These are phyloP conservation scores for Plasmopara halstedii DNA, from an alignment of 352 stramenopile genomes.

Conservation along the genomic window DNA sequence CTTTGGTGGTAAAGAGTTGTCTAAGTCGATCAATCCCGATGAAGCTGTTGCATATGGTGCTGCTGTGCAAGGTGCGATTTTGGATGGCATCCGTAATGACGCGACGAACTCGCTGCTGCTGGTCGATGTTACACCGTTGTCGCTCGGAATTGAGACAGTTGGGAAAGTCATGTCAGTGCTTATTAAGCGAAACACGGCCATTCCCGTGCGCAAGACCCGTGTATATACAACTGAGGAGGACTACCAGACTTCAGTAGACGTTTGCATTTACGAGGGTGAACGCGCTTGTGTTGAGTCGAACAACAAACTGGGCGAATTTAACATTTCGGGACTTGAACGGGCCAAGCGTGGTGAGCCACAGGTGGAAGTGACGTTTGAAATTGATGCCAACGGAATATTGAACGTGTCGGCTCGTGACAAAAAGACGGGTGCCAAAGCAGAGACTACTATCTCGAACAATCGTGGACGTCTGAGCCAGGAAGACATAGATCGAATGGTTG, in stretches of 20 bases:
- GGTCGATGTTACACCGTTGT: constrained; percentile 87
- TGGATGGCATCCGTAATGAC: constrained; percentile 60
- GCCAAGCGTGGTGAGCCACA: constrained; percentile 86
- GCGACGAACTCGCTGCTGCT: constrained; percentile 84
- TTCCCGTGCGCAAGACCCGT: constrained; percentile 78
- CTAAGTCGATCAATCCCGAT: constrained; percentile 71
- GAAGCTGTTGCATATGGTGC: constrained; percentile 78
- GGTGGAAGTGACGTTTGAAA: constrained; percentile 86
- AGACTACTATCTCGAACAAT: constrained; percentile 75
- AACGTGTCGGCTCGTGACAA: constrained; percentile 87
- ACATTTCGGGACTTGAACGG: constrained; percentile 83
- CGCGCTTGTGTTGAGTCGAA: constrained; percentile 83
- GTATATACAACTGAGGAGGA: constrained; percentile 65
- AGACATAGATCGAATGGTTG: constrained; percentile 66
- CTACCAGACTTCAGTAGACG: constrained; percentile 81
- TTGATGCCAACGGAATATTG: constrained; percentile 91
- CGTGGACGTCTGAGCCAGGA: constrained; percentile 56
- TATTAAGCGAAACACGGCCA: constrained; percentile 85
- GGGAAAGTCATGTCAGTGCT: constrained; percentile 86
- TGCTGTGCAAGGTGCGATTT: constrained; percentile 53
- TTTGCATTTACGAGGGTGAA: constrained; percentile 87
- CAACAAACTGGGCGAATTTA: constrained; percentile 91
- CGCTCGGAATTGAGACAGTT: constrained; percentile 82
- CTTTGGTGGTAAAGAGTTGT: constrained; percentile 57
- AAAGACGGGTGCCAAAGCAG: constrained; percentile 56